These are phyloP conservation scores for Hymenochaete sp. DNA, from an alignment of 1,284 basidiomycete genomes.

Conservation along the genomic window DNA sequence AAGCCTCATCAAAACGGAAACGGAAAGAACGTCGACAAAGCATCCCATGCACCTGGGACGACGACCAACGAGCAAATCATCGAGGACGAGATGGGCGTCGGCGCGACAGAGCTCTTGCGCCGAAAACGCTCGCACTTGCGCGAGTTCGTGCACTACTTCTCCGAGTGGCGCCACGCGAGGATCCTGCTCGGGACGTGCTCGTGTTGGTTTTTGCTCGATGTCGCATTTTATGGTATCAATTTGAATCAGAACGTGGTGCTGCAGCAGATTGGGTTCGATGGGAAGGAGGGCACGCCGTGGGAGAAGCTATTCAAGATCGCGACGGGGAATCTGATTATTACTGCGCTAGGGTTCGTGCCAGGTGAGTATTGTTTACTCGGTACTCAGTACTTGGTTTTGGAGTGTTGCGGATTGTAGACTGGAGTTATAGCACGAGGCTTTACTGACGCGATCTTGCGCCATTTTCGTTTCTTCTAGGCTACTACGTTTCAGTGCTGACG, in stretches of 20 bases:
- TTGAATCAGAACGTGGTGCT: slow-evolving; percentile 71
- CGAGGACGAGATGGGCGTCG: slow-evolving; percentile 20
- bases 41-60: slow-evolving; percentile 1
- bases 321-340: slow-evolving; percentile 62
- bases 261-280: slow-evolving; percentile 57
- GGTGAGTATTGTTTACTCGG: slow-evolving; percentile 39
- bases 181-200: slow-evolving; percentile 42
- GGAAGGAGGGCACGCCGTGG: slow-evolving; percentile 48
- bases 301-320: slow-evolving; percentile 54
- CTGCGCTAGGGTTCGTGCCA: slow-evolving; percentile 65
- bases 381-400: slow-evolving; percentile 21
- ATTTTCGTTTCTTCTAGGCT: too few relatives aligned
- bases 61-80: slow-evolving; percentile 5
- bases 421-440: too few relatives aligned
- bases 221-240: slow-evolving; percentile 72
- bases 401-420: slow-evolving; percentile 1
- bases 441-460: too few relatives aligned
- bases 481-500: slow-evolving; percentile 59
- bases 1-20: not conserved
- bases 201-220: slow-evolving; percentile 51
- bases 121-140: slow-evolving; percentile 32
- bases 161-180: slow-evolving; percentile 48
- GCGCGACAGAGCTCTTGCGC: slow-evolving; percentile 17
- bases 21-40: not conserved
- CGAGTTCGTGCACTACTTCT: slow-evolving; percentile 46